phyloP scores from a whole-genome alignment of 768 basidiomycete species.

The Clavaria fumosa region DNA sequence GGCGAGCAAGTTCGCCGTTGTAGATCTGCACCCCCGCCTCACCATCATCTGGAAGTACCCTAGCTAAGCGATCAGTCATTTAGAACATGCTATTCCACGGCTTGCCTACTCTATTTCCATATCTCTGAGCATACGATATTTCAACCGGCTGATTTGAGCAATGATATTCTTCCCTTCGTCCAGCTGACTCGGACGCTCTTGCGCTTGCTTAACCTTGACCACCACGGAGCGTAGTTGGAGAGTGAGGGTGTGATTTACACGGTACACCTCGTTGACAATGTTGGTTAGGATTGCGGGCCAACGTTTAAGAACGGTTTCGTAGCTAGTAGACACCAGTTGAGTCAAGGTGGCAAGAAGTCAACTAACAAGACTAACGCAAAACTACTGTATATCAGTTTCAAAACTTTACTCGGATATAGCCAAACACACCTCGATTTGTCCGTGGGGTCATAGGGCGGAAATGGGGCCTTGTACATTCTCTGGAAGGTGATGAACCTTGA shows the following conservation, averaged over 20 bases:
- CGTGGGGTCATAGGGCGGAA: constrained; percentile 59
- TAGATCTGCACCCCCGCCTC: constrained; percentile 57
- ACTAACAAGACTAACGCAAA: constrained; percentile 37
- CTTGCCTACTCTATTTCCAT: constrained; percentile 52
- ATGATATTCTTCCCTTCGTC: constrained; percentile 73
- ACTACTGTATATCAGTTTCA: constrained; percentile 19
- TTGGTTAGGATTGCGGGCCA: constrained; percentile 79
- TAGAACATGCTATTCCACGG: constrained; percentile 12
- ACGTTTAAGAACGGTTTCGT: constrained; percentile 61
- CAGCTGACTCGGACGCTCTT: constrained; percentile 27
- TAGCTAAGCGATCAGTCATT: constrained; percentile 16
- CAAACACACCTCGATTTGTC: constrained; percentile 43
- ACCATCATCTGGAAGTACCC: constrained; percentile 61
- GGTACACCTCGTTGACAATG: constrained; percentile 63
- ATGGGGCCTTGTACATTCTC: constrained; percentile 32
- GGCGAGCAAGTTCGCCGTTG: constrained; percentile 50
- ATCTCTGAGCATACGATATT: constrained; percentile 81
- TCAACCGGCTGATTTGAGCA: constrained; percentile 54
- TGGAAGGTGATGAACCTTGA: background rate
- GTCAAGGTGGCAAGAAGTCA: background rate
- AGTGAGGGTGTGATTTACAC: constrained; percentile 48
- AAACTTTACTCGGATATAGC: background rate
- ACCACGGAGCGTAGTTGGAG: too few species aligned
- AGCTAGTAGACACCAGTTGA: constrained; percentile 27
- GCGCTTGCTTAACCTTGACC: too few species aligned